Evolutionary conservation across 306 rosid genomes (phyloP), one percentile per base, ranked within the genome.

Genomic region (Clitoria ternatea): DNA sequence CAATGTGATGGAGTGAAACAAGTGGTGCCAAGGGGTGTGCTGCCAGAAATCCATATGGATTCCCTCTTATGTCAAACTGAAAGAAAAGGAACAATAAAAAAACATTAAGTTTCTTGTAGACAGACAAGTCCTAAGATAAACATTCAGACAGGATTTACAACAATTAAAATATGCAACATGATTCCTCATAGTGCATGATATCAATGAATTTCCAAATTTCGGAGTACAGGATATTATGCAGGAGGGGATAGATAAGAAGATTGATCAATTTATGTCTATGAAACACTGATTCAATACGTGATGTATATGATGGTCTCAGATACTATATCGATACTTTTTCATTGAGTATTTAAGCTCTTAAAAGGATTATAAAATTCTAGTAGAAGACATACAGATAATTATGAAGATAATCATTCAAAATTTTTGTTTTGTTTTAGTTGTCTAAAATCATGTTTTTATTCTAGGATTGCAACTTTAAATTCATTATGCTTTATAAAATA

Each of bases 1-100:
- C 96, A 52, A 95, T 90, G 76, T 91, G 99, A 81, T 95, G 97
- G 17, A 95, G 95, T 9, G 99, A 86, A 49, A 95, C 85, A 3
- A 95, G 91, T 7, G 97, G 97, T 10, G 86, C 83, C 84, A 87
- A 9, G 27, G 97, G 97, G 37, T 95, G 99, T 0, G 97, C 97
- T 2, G 99, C 96, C 75, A 95, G 75, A 36, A 87, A 12, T 9
- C 99, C 99, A 66, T 83, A 87, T 3, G 92, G 80, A 23, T 85
- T 77, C 26, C 96, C 96, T 70, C 85, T 75, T 66, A 95, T 83
- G 63, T 95, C 99, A 48, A 91, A 79, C 99, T 95, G 92, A 43
- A 75, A 77, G 23, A 65, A 47, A 57, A 57, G 5, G 29, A 20
- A 20, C 44, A 32, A 32, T 23, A 23, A 17, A 64, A 37, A 73